These are phyloP conservation scores for Trametes cubensis DNA, from an alignment of 768 basidiomycete species.

Conservation along the genomic window DNA sequence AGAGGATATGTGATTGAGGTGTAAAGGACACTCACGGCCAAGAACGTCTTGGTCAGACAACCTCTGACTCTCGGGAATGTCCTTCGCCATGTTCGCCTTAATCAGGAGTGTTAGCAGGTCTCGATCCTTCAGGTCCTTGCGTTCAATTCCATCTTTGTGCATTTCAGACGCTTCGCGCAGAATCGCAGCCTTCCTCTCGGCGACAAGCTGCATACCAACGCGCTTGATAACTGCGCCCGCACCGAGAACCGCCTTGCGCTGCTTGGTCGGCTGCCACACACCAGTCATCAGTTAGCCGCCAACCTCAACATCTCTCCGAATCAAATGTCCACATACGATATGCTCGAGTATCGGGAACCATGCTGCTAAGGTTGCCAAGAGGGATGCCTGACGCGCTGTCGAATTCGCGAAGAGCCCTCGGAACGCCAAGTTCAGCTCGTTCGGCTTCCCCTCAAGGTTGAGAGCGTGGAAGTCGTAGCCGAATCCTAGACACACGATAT, in stretches of 20 bases:
- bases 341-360: constrained; percentile 27
- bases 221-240: constrained; percentile 27
- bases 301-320: background rate
- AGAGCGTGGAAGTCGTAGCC: constrained; percentile 39
- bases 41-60: constrained; percentile 67
- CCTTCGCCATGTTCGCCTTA: constrained; percentile 64
- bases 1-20: too few relatives aligned
- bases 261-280: constrained; percentile 10
- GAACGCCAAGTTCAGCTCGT: constrained; percentile 38
- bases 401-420: constrained; percentile 22
- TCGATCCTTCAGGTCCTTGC: constrained; percentile 39
- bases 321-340: constrained; percentile 18
- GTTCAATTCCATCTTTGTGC: constrained; percentile 37
- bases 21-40: constrained; percentile 42
- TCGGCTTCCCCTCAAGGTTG: constrained; percentile 29
- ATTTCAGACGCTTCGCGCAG: constrained; percentile 21
- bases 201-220: constrained; percentile 33
- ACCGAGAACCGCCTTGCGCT: background rate
- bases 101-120: constrained; percentile 65
- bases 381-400: background rate
- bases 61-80: constrained; percentile 54
- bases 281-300: background rate
- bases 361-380: background rate
- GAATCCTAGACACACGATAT: constrained; percentile 32
- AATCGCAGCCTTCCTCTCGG: constrained; percentile 36